A percentile compares a stretch with the other conserved stretches of the same genome.
phyloP scores from a whole-genome alignment of 2,329 filamentous ascomycete genomes.

The Coleophoma cylindrospora region DNA sequence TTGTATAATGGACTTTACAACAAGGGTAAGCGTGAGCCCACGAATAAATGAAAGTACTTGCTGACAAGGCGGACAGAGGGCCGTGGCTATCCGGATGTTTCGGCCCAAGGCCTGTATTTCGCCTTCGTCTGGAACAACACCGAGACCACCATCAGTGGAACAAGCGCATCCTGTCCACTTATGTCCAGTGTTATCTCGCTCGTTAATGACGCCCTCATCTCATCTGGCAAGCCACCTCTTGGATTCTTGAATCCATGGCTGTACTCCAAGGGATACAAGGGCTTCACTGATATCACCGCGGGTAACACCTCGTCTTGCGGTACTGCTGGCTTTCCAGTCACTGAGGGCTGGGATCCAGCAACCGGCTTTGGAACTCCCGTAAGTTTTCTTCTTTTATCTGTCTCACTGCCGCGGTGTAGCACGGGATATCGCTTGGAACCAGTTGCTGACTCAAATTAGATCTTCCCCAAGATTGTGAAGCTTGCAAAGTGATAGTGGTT shows the following conservation, averaged over 20 bases:
- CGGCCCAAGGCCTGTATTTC: conserved; percentile 53
- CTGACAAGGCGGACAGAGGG: conserved; percentile 24
- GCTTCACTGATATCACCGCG: conserved; percentile 39
- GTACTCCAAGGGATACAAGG: conserved; percentile 41
- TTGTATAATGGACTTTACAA: conserved; percentile 43
- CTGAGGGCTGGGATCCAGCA: conserved; percentile 28
- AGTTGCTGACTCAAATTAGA: too few species aligned
- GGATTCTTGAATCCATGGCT: conserved; percentile 60
- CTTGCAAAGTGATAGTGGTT: too few species aligned
- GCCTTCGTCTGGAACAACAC: conserved; percentile 7
- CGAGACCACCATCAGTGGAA: neutral
- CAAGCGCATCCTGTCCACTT: conserved; percentile 49
- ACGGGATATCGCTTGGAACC: too few species aligned
- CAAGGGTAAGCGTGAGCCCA: conserved; percentile 14
- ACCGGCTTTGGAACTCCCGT: conserved; percentile 29
- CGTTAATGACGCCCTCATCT: conserved; percentile 55
- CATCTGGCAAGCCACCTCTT: conserved; percentile 35
- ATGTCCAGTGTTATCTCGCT: conserved; percentile 54
- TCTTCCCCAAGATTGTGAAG: too few species aligned
- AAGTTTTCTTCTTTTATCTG: too few species aligned
- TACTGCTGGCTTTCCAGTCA: conserved; percentile 11
- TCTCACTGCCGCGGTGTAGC: too few species aligned
- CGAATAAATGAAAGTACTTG: too few species aligned
- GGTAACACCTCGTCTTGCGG: conserved; percentile 32
- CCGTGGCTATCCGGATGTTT: conserved; percentile 48